phyloP scores from a whole-genome alignment of 176 grass and related monocot species.

The Oryza officinalis region DNA sequence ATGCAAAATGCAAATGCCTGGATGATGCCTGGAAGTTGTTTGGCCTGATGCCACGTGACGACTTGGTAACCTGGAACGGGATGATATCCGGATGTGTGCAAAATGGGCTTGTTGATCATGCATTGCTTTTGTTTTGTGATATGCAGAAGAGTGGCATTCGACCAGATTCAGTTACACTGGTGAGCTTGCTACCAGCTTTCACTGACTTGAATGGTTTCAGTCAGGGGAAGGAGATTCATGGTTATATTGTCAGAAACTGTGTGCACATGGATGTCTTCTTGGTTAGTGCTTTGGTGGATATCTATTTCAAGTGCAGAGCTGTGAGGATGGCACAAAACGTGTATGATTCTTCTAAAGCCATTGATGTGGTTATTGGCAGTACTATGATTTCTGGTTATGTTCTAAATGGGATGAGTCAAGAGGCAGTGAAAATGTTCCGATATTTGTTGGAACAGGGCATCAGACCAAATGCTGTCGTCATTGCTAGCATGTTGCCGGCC shows the following conservation, averaged over 20 bases:
- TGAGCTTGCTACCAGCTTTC: slow-evolving; percentile 76
- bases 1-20: slow-evolving; percentile 67
- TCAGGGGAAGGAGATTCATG: slow-evolving; percentile 71
- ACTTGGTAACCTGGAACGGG: slow-evolving; percentile 78
- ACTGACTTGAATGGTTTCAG: slow-evolving; percentile 56
- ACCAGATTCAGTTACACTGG: slow-evolving; percentile 70
- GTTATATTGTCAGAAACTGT: slow-evolving; percentile 66
- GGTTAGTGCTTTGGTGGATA: slow-evolving; percentile 80
- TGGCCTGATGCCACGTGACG: slow-evolving; percentile 48
- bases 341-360: slow-evolving; percentile 51
- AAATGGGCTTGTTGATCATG: slow-evolving; percentile 61
- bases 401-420: slow-evolving; percentile 65
- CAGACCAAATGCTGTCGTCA: slow-evolving; percentile 72
- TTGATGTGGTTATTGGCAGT: slow-evolving; percentile 77
- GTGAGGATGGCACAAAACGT: slow-evolving; percentile 70
- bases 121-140: slow-evolving; percentile 58
- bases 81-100: slow-evolving; percentile 89
- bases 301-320: slow-evolving; percentile 82
- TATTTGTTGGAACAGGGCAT: slow-evolving; percentile 49
- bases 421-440: slow-evolving; percentile 63
- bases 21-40: slow-evolving; percentile 63
- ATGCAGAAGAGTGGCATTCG: slow-evolving; percentile 58
- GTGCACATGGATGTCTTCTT: slow-evolving; percentile 74
- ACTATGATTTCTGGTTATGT: slow-evolving; percentile 87
- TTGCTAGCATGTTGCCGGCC: slow-evolving; percentile 67